These are phyloP conservation scores for Fusarium musae DNA, from an alignment of 2,329 filamentous ascomycete species.

Conservation along the genomic window DNA sequence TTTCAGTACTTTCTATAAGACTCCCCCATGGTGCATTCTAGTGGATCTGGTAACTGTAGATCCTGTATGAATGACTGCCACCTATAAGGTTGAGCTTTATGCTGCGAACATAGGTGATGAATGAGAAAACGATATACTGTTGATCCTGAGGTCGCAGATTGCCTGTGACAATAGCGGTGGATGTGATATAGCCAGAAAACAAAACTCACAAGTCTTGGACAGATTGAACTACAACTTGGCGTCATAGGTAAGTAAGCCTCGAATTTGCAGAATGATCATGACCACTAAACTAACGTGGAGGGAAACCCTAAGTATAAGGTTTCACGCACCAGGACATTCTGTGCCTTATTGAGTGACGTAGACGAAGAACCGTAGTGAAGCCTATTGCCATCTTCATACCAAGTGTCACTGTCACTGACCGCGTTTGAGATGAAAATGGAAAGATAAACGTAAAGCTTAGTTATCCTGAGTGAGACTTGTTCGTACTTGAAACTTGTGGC, in stretches of 20 bases:
- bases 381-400: not conserved
- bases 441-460: not conserved
- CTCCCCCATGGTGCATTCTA: accelerated
- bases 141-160: not conserved
- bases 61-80: not conserved
- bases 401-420: not conserved
- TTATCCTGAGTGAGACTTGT: accelerated
- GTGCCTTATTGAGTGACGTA: not conserved
- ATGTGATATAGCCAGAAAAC: not conserved
- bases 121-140: no score
- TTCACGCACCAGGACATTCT: not conserved
- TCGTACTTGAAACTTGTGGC: no score
- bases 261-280: not conserved
- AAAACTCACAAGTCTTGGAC: not conserved
- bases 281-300: accelerated
- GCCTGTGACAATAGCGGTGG: not conserved
- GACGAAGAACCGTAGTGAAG: not conserved
- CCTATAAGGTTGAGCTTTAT: no score
- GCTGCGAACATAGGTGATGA: no score
- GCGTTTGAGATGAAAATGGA: no score
- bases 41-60: not conserved
- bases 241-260: not conserved
- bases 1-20: not conserved
- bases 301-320: no score
- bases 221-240: not conserved